Evolutionary conservation across 495 filamentous ascomycete genomes (phyloP).

Genomic region (Penicillium ucsense): DNA sequence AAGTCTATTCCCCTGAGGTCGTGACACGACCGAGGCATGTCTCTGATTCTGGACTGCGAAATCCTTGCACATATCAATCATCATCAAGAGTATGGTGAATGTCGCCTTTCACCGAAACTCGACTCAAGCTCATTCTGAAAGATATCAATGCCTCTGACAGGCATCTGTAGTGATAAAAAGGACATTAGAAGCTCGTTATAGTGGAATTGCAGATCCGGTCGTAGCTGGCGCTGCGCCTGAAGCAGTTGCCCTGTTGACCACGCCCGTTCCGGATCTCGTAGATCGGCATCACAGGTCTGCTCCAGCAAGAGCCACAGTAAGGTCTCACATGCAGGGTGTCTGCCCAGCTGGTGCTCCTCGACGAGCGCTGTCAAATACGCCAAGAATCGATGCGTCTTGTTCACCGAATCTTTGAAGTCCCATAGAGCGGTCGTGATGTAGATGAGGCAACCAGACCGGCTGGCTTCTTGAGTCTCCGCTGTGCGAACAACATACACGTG

Average conservation of each 20-base stretch:
- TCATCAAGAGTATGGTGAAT: too few species aligned
- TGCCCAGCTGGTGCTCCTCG: conserved; percentile 26
- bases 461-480: conserved; percentile 27
- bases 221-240: conserved; percentile 27
- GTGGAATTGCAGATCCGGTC: conserved; percentile 31
- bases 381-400: conserved; percentile 28
- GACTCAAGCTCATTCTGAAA: conserved; percentile 26
- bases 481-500: conserved; percentile 33
- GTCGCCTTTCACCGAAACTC: not conserved
- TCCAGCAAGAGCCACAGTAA: conserved; percentile 36
- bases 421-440: conserved; percentile 32
- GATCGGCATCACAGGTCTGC: conserved; percentile 26
- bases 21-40: too few species aligned
- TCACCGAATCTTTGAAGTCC: conserved; percentile 25
- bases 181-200: conserved; percentile 37
- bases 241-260: conserved; percentile 34
- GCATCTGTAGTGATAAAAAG: conserved; percentile 24
- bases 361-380: conserved; percentile 16
- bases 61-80: too few species aligned
- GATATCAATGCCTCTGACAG: conserved; percentile 23
- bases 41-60: too few species aligned
- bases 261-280: conserved; percentile 28
- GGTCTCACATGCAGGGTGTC: conserved; percentile 32
- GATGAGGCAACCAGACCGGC: conserved; percentile 31
- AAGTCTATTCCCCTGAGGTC: too few species aligned